Evolutionary conservation across 78 protist species (phyloP).

Genomic region (Salpingoeca rosetta): DNA sequence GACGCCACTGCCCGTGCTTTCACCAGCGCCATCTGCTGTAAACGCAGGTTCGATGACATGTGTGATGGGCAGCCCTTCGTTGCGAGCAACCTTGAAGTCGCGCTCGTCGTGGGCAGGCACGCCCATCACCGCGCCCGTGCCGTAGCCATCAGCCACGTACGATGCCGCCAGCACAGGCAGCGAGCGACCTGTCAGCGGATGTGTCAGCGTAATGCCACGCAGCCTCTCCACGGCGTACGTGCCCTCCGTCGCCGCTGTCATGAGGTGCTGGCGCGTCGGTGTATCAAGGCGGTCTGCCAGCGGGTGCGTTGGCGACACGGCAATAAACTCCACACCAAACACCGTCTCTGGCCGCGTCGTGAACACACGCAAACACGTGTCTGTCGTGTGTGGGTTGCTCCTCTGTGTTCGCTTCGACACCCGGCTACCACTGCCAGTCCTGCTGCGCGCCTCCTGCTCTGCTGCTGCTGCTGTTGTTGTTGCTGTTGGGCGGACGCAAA

Average conservation of each 20-base stretch:
- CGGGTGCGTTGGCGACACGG: conserved; percentile 43
- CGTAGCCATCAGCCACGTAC: conserved; percentile 61
- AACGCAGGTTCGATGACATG: neutral
- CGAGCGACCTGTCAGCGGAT: conserved; percentile 18
- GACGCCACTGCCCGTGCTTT: neutral
- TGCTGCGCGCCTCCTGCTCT: no score
- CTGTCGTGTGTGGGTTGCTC: no score
- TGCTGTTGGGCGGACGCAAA: no score
- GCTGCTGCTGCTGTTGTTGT: neutral
- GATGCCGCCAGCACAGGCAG: conserved; percentile 56
- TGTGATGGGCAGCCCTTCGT: conserved; percentile 28
- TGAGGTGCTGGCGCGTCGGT: neutral
- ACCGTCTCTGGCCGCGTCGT: conserved; percentile 82
- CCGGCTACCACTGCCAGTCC: no score
- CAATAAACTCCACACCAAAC: conserved; percentile 52
- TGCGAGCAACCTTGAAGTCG: conserved; percentile 65
- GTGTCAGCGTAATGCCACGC: neutral
- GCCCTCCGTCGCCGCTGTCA: neutral
- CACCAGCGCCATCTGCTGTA: neutral
- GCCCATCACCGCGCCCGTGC: conserved; percentile 82
- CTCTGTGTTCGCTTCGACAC: no score
- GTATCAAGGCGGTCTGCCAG: neutral
- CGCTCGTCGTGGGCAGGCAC: conserved; percentile 83
- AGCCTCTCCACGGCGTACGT: neutral
- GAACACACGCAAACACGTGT: conserved; percentile 48